Conservation (phyloP, 2,329 filamentous ascomycete species). For the Ophiosphaerella korrae region DNA sequence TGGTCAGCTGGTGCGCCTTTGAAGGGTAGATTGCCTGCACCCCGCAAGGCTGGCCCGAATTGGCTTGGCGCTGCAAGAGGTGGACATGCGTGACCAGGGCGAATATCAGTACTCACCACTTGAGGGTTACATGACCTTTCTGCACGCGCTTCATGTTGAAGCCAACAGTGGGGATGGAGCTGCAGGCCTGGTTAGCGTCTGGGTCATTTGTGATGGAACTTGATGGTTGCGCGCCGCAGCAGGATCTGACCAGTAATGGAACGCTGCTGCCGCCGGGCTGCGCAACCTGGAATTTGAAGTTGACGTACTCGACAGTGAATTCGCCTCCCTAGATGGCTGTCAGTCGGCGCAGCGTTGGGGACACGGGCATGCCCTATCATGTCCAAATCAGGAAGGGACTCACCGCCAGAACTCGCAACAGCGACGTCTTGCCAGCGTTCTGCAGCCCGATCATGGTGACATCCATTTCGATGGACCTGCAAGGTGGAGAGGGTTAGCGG, state of each 20-base stretch:
- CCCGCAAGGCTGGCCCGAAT: constrained; percentile 36
- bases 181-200: constrained; percentile 57
- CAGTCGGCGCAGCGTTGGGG: constrained; percentile 30
- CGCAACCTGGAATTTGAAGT: constrained; percentile 27
- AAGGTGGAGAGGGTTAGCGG: constrained; percentile 25
- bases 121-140: constrained; percentile 96
- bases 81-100: constrained; percentile 43
- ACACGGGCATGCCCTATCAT: constrained; percentile 27
- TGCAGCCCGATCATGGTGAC: constrained; percentile 98
- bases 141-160: constrained; percentile 99
- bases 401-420: constrained; percentile 93
- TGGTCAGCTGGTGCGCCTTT: constrained; percentile 44
- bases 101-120: constrained; percentile 67
- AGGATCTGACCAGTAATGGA: constrained; percentile 31
- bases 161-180: constrained; percentile 96
- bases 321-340: constrained; percentile 77
- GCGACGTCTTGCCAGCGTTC: constrained; percentile 96
- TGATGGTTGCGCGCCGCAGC: constrained; percentile 37
- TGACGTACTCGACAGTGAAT: constrained; percentile 95
- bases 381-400: constrained; percentile 54
- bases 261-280: constrained; percentile 32
- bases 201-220: constrained; percentile 31
- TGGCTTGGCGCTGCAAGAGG: constrained; percentile 44
- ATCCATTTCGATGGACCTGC: constrained; percentile 98
- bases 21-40: constrained; percentile 36